Conservation (phyloP, 208 protist genomes). For the Leishmania martiniquensis region DNA sequence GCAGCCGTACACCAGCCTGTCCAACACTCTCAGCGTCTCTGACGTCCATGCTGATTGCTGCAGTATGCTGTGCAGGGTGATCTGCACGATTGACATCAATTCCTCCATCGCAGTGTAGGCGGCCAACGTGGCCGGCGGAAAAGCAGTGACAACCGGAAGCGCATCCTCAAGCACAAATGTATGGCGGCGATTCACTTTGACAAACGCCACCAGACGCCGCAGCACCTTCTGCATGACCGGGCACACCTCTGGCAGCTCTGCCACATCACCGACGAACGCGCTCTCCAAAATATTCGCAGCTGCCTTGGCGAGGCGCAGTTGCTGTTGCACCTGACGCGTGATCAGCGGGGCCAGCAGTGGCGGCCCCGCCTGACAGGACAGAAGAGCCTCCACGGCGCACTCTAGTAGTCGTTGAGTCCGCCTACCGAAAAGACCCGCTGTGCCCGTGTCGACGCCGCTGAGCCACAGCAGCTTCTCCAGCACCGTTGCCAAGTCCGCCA, state of each 20-base stretch:
- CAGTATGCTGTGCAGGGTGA: constrained; percentile 18
- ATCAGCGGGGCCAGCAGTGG: constrained; percentile 35
- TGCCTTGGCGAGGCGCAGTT: constrained; percentile 23
- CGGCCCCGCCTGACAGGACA: constrained; percentile 21
- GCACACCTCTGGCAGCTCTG: constrained; percentile 15
- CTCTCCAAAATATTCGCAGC: constrained; percentile 26
- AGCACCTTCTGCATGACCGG: constrained; percentile 22
- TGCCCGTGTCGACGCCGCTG: constrained; percentile 33
- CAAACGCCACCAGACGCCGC: constrained; percentile 33
- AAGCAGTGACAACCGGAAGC: constrained; percentile 20
- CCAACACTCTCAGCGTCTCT: constrained; percentile 4
- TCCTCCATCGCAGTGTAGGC: constrained; percentile 11
- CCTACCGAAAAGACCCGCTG: constrained; percentile 31
- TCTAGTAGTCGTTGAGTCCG: constrained; percentile 44
- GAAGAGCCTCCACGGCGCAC: constrained; percentile 27
- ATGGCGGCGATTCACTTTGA: constrained; percentile 27
- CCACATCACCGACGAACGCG: background rate
- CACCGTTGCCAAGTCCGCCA: constrained; percentile 39
- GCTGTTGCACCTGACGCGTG: constrained; percentile 24
- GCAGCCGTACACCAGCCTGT: constrained; percentile 25
- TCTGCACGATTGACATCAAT: constrained; percentile 20
- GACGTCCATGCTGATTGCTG: background rate
- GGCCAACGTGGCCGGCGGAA: constrained; percentile 6
- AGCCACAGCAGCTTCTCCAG: constrained; percentile 65
- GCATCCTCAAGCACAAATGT: constrained; percentile 20